phyloP scores from a whole-genome alignment of 2,329 filamentous ascomycete genomes.

The Alternaria gansuensis region DNA sequence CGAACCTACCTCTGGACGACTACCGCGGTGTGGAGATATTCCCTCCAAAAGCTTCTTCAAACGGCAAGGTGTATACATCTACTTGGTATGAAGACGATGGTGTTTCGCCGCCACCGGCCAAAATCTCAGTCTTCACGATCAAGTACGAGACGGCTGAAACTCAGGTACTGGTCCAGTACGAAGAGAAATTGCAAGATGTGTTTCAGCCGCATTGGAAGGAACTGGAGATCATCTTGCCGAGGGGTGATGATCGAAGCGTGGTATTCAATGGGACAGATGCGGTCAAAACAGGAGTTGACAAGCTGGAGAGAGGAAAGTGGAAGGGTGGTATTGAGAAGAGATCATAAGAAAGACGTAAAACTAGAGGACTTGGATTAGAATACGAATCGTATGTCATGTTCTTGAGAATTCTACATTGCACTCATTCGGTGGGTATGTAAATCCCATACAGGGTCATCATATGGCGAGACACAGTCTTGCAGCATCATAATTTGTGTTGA shows the following conservation, averaged over 20 bases:
- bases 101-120: constrained; percentile 55
- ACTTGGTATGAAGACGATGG: constrained; percentile 68
- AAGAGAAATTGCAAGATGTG: constrained; percentile 50
- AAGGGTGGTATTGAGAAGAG: constrained; percentile 3
- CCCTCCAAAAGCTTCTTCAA: constrained; percentile 57
- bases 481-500: neutral
- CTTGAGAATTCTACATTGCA: neutral
- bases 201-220: constrained; percentile 62
- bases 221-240: constrained; percentile 61
- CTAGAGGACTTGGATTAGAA: no score
- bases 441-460: neutral
- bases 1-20: constrained; percentile 61
- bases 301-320: constrained; percentile 3
- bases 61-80: constrained; percentile 49
- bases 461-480: neutral
- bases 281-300: constrained; percentile 2
- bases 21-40: constrained; percentile 67
- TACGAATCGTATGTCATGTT: no score
- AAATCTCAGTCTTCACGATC: constrained; percentile 41
- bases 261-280: constrained; percentile 27
- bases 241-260: constrained; percentile 58
- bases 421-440: no score
- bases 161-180: constrained; percentile 57
- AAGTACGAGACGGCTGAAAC: constrained; percentile 51
- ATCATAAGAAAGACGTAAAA: neutral